These are phyloP conservation scores for Neopestalotiopsis clavispora DNA, from an alignment of 2,329 filamentous ascomycete species.

Conservation along the genomic window DNA sequence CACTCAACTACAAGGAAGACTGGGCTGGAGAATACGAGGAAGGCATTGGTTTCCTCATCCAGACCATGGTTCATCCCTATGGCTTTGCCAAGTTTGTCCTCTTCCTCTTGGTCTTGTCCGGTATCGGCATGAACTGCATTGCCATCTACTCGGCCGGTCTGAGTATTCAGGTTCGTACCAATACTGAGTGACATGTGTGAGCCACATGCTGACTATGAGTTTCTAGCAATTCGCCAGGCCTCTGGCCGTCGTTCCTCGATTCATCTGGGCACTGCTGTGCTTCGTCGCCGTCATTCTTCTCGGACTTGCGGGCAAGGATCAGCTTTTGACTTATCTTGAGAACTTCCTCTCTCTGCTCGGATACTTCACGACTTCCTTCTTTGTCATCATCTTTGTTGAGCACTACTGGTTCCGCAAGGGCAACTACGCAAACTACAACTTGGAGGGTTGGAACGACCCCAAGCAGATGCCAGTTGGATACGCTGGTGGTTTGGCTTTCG, in stretches of 20 bases:
- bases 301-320: slow-evolving; percentile 46
- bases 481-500: slow-evolving; percentile 48
- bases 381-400: slow-evolving; percentile 52
- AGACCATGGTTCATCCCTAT: slow-evolving; percentile 47
- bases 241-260: slow-evolving; percentile 47
- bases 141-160: slow-evolving; percentile 45
- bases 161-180: slow-evolving; percentile 26
- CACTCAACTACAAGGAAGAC: slow-evolving; percentile 44
- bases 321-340: slow-evolving; percentile 48
- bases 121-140: slow-evolving; percentile 52
- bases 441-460: slow-evolving; percentile 54
- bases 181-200: background rate
- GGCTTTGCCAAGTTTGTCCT: slow-evolving; percentile 48
- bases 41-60: slow-evolving; percentile 51
- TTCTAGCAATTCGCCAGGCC: slow-evolving; percentile 48
- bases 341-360: slow-evolving; percentile 54
- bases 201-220: background rate
- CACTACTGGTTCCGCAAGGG: slow-evolving; percentile 53
- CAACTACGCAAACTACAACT: slow-evolving; percentile 48
- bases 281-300: slow-evolving; percentile 50
- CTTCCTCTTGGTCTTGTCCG: slow-evolving; percentile 44
- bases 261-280: slow-evolving; percentile 51
- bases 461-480: slow-evolving; percentile 47
- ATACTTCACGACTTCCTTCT: slow-evolving; percentile 56
- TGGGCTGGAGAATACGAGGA: slow-evolving; percentile 44